phyloP scores from a whole-genome alignment of 2,329 filamentous ascomycete species.

The Aspergillus sp. region DNA sequence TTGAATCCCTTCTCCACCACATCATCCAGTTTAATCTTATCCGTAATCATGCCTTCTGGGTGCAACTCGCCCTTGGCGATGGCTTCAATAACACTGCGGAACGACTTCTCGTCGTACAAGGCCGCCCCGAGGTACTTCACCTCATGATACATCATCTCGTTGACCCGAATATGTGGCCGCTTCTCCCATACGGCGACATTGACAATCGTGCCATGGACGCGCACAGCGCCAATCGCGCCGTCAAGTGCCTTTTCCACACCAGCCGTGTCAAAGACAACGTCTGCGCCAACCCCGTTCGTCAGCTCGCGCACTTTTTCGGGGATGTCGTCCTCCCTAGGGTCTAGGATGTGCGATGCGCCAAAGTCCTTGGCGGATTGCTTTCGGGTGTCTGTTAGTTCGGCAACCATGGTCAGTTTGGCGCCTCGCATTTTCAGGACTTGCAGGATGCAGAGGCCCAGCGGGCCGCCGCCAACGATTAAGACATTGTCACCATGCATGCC shows the following conservation, averaged over 20 bases:
- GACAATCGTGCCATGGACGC: slow-evolving; percentile 57
- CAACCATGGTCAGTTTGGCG: slow-evolving; percentile 57
- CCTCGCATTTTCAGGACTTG: slow-evolving; percentile 58
- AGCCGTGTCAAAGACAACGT: slow-evolving; percentile 63
- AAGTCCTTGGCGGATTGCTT: slow-evolving; percentile 54
- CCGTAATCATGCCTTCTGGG: slow-evolving; percentile 61
- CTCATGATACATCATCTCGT: slow-evolving; percentile 55
- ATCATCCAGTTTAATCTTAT: slow-evolving; percentile 55
- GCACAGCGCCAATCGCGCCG: slow-evolving; percentile 50
- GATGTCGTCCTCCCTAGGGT: slow-evolving; percentile 51
- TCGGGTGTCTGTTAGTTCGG: slow-evolving; percentile 54
- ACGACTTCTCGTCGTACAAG: slow-evolving; percentile 55
- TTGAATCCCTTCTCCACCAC: slow-evolving; percentile 59
- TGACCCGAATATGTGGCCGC: slow-evolving; percentile 53
- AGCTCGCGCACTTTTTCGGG: slow-evolving; percentile 48
- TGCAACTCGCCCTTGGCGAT: slow-evolving; percentile 50
- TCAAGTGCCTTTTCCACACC: slow-evolving; percentile 56
- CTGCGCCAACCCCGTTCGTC: slow-evolving; percentile 50
- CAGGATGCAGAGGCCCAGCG: slow-evolving; percentile 62
- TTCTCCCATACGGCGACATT: slow-evolving; percentile 68
- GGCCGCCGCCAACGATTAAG: slow-evolving; percentile 61
- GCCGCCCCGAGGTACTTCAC: slow-evolving; percentile 51
- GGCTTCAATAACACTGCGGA: slow-evolving; percentile 58
- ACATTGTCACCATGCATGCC: slow-evolving; percentile 43
- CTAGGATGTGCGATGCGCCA: slow-evolving; percentile 56